A percentile compares a stretch with the other conserved stretches of the same genome.
phyloP scores from a whole-genome alignment of 179 eudicot genomes.

The Monotropa hypopitys region DNA sequence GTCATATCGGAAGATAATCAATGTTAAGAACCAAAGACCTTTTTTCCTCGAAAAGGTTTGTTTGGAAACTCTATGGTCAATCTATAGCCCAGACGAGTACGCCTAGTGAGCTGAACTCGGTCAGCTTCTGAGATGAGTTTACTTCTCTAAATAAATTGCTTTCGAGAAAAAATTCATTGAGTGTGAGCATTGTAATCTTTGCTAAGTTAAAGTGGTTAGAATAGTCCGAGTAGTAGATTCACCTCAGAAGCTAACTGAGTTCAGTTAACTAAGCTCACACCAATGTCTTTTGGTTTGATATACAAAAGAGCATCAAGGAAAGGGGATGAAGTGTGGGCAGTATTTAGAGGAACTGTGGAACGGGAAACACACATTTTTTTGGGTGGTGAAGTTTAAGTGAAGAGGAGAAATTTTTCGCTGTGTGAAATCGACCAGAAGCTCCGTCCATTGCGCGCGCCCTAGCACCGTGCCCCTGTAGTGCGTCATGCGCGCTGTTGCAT shows the following conservation, averaged over 20 bases:
- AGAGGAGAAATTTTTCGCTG: no score
- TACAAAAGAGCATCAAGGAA: neutral
- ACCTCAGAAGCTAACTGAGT: neutral
- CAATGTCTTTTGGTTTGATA: neutral
- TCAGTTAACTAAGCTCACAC: neutral
- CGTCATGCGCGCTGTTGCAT: no score
- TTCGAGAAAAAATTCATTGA: neutral
- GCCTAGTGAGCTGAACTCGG: neutral
- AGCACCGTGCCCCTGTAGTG: no score
- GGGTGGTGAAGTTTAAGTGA: no score
- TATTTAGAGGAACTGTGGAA: neutral
- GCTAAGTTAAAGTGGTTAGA: no score
- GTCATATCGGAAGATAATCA: neutral
- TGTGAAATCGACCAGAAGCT: no score
- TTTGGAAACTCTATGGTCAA: neutral
- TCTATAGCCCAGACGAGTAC: neutral
- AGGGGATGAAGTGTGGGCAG: neutral
- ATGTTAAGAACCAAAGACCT: neutral
- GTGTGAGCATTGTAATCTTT: neutral
- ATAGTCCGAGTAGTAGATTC: neutral
- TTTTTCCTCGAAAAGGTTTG: neutral
- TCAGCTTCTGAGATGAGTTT: neutral
- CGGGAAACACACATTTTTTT: neutral
- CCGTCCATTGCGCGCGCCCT: no score
- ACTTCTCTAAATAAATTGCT: neutral